Base-by-base conservation (phyloP, 1,284 basidiomycete genomes). In the Mycena citricolor region DNA sequence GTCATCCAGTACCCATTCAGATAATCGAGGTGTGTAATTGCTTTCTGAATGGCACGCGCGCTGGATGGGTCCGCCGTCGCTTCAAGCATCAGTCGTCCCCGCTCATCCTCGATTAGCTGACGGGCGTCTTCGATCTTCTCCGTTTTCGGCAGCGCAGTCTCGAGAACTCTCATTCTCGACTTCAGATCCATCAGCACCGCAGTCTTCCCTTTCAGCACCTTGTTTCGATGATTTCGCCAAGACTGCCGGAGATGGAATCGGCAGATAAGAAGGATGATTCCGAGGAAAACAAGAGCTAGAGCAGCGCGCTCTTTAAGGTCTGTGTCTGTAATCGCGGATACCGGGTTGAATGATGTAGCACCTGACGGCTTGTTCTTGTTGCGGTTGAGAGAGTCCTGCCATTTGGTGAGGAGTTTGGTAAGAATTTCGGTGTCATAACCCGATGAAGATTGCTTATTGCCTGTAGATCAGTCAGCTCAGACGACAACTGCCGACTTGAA, bases 341-440 rank as follows among this genome's bases (percentile, higher is more conserved):
- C 21, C 5, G 37, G 37, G 26, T 30, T 39, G 19, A 39, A 39
- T n/a, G n/a, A n/a, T n/a, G n/a, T n/a, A n/a, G n/a, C n/a, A n/a
- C n/a, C n/a, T n/a, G n/a, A n/a, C n/a, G n/a, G n/a, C n/a, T n/a
- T n/a, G n/a, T n/a, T 20, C 11, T n/a, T 20, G 25, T 14, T 8
- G 19, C 31, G n/a, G 12, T 38, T 41, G 36, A 50, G 20, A 16
- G 29, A 32, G 8, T 38, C 28, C 5, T 35, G 8, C 42, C 39
- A 54, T 7, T 7, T 39, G 5, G n/a, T 8, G 1, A 54, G 14
- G 11, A 54, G 45, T 4, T 29, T 29, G n/a, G 36, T 28, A 7
- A 54, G 26, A 14, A 51, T 39, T 2, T 25, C n/a, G 4, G 41
- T 45, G 20, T 51, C 31, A 20, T 54, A 54, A 14, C 47, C 48